Conservation (phyloP, 352 stramenopile genomes). For the Globisporangium splendens region DNA sequence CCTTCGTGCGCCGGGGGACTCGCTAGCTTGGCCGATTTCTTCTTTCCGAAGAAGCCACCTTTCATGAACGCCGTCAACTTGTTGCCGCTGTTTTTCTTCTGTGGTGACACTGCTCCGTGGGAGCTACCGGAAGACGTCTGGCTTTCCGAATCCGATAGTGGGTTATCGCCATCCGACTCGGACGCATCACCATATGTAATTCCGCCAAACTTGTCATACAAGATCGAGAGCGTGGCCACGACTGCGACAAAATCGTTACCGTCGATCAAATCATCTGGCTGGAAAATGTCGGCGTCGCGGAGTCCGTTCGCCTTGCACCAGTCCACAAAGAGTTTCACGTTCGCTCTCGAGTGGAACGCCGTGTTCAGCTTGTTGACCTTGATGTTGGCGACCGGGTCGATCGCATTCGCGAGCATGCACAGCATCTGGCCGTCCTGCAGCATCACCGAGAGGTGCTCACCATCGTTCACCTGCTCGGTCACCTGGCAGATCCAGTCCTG, state of each 20-base stretch:
- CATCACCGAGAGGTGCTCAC: slow-evolving; percentile 79
- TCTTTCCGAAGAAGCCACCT: slow-evolving; percentile 63
- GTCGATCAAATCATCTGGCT: slow-evolving; percentile 76
- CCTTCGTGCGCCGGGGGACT: slow-evolving; percentile 30
- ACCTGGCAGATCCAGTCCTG: slow-evolving; percentile 84
- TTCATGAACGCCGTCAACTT: slow-evolving; percentile 84
- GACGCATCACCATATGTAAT: slow-evolving; percentile 50
- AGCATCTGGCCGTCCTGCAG: slow-evolving; percentile 85
- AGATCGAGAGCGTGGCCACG: slow-evolving; percentile 73
- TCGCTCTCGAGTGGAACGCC: slow-evolving; percentile 85
- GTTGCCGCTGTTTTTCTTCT: slow-evolving; percentile 56
- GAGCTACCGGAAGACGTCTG: slow-evolving; percentile 64
- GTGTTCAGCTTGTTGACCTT: slow-evolving; percentile 89
- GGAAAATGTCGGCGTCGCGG: slow-evolving; percentile 70
- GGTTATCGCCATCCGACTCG: slow-evolving; percentile 43
- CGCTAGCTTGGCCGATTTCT: slow-evolving; percentile 44
- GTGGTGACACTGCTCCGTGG: slow-evolving; percentile 36
- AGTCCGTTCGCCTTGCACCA: slow-evolving; percentile 75
- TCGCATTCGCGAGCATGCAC: slow-evolving; percentile 78
- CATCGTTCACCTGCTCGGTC: slow-evolving; percentile 61
- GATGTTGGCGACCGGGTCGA: slow-evolving; percentile 69
- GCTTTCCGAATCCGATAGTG: slow-evolving; percentile 69
- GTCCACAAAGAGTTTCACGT: slow-evolving; percentile 78
- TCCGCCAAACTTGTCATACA: slow-evolving; percentile 80
- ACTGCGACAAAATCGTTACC: slow-evolving; percentile 57